phyloP scores from a whole-genome alignment of 2,329 filamentous ascomycete species.

The Diaporthe sp. region DNA sequence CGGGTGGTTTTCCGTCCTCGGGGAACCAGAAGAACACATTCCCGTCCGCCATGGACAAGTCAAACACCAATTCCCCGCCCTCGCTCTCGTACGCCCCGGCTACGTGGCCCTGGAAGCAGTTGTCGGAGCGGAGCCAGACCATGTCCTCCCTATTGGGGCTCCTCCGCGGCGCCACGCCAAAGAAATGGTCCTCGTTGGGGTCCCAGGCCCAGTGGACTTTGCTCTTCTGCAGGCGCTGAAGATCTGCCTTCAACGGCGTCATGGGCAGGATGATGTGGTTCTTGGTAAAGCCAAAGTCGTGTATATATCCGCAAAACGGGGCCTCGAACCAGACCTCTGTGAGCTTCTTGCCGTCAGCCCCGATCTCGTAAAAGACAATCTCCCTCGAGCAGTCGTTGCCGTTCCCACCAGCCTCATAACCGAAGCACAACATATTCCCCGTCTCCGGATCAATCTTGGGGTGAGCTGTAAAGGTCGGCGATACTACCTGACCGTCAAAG shows the following conservation, averaged over 20 bases:
- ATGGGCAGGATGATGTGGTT: constrained; percentile 53
- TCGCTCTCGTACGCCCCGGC: constrained; percentile 50
- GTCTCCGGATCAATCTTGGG: constrained; percentile 62
- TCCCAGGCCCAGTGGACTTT: constrained; percentile 54
- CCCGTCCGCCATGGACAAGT: constrained; percentile 47
- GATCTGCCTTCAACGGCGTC: constrained; percentile 47
- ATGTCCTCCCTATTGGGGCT: constrained; percentile 45
- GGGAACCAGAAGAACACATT: constrained; percentile 56
- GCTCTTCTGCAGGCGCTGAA: constrained; percentile 50
- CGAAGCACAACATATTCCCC: constrained; percentile 62
- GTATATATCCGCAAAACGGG: constrained; percentile 51
- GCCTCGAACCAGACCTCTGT: constrained; percentile 40
- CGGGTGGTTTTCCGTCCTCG: constrained; percentile 48
- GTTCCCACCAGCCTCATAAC: constrained; percentile 58
- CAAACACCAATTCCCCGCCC: constrained; percentile 44
- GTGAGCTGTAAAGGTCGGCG: constrained; percentile 61
- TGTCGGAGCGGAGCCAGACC: constrained; percentile 52
- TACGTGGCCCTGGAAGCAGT: constrained; percentile 49
- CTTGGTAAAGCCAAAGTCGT: constrained; percentile 53
- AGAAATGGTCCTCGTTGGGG: constrained; percentile 39
- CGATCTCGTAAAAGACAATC: constrained; percentile 43
- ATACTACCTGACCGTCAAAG: constrained; percentile 59
- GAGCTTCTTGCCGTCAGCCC: background rate
- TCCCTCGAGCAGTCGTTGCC: constrained; percentile 54
- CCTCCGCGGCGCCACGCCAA: constrained; percentile 38